Conservation (phyloP, 129 eudicot genomes). For the Centrapalus pauciflorus region DNA sequence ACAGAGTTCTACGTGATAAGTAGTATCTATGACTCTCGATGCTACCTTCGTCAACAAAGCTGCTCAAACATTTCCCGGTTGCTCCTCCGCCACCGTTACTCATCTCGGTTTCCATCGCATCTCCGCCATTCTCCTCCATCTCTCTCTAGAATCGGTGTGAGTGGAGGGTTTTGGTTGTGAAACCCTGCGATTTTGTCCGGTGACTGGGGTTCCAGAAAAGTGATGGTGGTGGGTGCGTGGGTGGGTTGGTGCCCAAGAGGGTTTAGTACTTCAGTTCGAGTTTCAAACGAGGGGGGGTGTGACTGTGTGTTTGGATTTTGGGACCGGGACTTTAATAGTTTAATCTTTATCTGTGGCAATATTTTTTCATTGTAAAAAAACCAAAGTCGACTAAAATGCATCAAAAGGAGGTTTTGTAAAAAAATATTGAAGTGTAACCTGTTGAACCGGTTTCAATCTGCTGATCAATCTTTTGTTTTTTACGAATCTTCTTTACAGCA, state of each 20-base stretch:
- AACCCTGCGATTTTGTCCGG: constrained; percentile 7
- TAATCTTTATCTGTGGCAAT: too few species aligned
- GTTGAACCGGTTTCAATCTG: too few species aligned
- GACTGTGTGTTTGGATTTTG: background rate
- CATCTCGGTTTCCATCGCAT: constrained; percentile 31
- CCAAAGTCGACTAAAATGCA: too few species aligned
- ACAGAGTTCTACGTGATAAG: constrained; percentile 65
- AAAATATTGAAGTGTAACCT: too few species aligned
- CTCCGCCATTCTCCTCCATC: constrained; percentile 26
- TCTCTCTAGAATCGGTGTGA: background rate
- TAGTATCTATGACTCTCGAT: constrained; percentile 73
- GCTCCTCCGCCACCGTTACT: constrained; percentile 26
- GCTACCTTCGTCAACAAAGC: constrained; percentile 58
- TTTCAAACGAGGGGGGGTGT: background rate
- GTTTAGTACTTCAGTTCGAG: background rate
- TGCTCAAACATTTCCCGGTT: constrained; percentile 38
- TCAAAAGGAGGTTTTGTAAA: too few species aligned
- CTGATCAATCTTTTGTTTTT: too few species aligned
- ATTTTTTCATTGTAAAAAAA: too few species aligned
- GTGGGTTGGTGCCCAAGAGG: too few species aligned
- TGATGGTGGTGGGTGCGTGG: background rate
- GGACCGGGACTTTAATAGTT: background rate
- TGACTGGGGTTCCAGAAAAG: background rate
- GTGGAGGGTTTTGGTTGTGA: background rate
- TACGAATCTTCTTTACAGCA: too few species aligned